Conservation (phyloP, 1,284 basidiomycete genomes). For the Polyporus tsugae region DNA sequence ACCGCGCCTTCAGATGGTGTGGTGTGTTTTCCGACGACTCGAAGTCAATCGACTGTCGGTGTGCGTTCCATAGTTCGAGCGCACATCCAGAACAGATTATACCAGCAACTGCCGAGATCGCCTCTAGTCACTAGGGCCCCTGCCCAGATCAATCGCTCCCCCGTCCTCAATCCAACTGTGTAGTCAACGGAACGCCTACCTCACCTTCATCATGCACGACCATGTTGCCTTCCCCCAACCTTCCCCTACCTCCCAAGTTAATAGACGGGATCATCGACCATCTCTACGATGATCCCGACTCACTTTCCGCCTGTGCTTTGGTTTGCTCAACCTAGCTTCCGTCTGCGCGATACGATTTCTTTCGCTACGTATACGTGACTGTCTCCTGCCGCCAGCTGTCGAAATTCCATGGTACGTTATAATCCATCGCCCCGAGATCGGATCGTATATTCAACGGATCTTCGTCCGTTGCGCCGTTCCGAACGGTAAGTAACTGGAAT, state of each 20-base stretch:
- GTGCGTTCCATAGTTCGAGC: neutral
- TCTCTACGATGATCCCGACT: neutral
- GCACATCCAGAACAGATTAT: neutral
- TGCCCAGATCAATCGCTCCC: too few species aligned
- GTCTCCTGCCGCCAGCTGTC: neutral
- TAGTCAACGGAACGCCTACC: too few species aligned
- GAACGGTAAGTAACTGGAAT: neutral
- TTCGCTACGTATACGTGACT: neutral
- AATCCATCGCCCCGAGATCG: neutral
- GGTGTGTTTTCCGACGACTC: neutral
- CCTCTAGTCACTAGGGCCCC: too few species aligned
- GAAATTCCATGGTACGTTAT: neutral
- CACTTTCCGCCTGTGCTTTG: neutral
- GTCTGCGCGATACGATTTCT: neutral
- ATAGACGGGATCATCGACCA: slow-evolving; percentile 1
- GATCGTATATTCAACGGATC: neutral
- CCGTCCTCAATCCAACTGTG: too few species aligned
- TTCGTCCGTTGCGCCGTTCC: neutral
- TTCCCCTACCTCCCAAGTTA: neutral
- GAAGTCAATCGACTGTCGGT: neutral
- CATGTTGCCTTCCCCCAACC: neutral
- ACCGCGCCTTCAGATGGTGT: neutral
- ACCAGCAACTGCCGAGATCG: too few species aligned
- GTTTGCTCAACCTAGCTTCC: slow-evolving; percentile 4
- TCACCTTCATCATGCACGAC: neutral